A percentile compares a stretch with the other conserved stretches of the same genome.
Evolutionary conservation across 441 rosid genomes (phyloP).

Genomic region (Populus trichocarpa): DNA sequence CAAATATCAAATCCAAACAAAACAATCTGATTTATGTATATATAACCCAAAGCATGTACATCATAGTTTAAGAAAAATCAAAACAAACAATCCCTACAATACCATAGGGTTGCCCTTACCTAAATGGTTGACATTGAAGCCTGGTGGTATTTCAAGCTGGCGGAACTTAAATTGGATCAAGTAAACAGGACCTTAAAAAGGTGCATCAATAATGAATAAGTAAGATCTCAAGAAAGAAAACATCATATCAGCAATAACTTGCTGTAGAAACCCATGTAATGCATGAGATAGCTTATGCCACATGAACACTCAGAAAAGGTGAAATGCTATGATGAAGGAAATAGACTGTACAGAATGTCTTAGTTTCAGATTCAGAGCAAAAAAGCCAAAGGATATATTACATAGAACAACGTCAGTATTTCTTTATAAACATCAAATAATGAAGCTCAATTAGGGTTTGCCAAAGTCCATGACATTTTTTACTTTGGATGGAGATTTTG

Average conservation of each 20-base stretch:
- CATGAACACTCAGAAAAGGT: neutral
- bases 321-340: neutral
- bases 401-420: neutral
- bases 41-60: neutral
- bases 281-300: neutral
- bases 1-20: neutral
- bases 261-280: neutral
- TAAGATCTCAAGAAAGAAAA: conserved; percentile 5
- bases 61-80: conserved; percentile 1
- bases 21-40: neutral
- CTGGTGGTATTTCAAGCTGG: conserved; percentile 89
- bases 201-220: conserved; percentile 4
- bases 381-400: neutral
- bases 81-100: neutral
- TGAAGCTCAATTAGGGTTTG: neutral
- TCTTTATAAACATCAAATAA: neutral
- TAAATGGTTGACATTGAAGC: conserved; percentile 67
- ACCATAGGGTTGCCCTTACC: conserved; percentile 39
- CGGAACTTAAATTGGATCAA: conserved; percentile 93
- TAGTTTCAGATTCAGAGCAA: neutral
- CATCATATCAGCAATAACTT: neutral
- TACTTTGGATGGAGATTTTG: neutral
- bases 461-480: neutral
- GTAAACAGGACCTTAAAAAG: conserved; percentile 66
- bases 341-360: neutral